Evolutionary conservation across 2,329 filamentous ascomycete species (phyloP).

Genomic region (Nothophoma quercina): DNA sequence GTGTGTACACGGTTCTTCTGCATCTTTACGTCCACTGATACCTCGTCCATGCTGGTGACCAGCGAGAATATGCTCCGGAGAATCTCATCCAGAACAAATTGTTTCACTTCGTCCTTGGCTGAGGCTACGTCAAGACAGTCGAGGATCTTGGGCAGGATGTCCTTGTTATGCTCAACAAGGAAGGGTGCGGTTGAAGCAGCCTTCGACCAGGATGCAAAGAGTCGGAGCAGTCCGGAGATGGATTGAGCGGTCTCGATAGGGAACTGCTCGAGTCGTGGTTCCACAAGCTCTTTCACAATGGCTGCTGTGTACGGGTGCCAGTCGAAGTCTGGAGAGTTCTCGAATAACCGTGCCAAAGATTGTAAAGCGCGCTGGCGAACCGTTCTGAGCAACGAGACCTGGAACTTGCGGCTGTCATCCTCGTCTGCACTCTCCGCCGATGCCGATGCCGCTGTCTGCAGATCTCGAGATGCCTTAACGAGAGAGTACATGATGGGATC

Average conservation of each 20-base stretch:
- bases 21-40: constrained; percentile 61
- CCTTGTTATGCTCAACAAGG: constrained; percentile 67
- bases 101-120: constrained; percentile 84
- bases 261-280: constrained; percentile 78
- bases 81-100: constrained; percentile 78
- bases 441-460: constrained; percentile 46
- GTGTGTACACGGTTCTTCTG: constrained; percentile 51
- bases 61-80: constrained; percentile 60
- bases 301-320: constrained; percentile 75
- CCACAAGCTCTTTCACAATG: constrained; percentile 78
- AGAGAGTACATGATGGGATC: constrained; percentile 84
- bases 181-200: constrained; percentile 72
- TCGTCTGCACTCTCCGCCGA: constrained; percentile 39
- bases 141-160: constrained; percentile 73
- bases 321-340: constrained; percentile 72
- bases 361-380: constrained; percentile 79
- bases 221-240: constrained; percentile 79
- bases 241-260: constrained; percentile 88
- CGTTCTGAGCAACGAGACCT: constrained; percentile 67
- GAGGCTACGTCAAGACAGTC: constrained; percentile 75
- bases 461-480: constrained; percentile 66
- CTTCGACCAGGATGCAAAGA: constrained; percentile 83
- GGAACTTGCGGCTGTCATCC: constrained; percentile 37
- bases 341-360: constrained; percentile 80
- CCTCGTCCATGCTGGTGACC: constrained; percentile 19